Evolutionary conservation across 2,329 filamentous ascomycete genomes (phyloP).

Genomic region (Calcarisporium arbuscula): DNA sequence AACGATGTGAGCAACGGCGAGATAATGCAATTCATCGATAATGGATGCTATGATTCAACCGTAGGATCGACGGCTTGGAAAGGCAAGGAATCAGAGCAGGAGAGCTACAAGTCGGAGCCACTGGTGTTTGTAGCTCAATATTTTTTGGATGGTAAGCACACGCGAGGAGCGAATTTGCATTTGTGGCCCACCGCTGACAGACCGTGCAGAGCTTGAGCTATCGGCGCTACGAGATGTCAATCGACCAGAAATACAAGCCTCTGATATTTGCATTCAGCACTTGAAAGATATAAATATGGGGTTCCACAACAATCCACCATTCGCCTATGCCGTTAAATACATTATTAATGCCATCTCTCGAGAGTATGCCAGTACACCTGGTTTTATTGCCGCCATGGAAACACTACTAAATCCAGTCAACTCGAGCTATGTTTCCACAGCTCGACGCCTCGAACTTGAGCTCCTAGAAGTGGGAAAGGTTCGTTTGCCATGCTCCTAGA

Average conservation of each 20-base stretch:
- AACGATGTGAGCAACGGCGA: conserved; percentile 22
- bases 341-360: conserved; percentile 30
- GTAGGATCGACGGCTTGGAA: conserved; percentile 26
- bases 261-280: conserved; percentile 37
- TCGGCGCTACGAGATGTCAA: conserved; percentile 27
- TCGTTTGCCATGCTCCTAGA: conserved; percentile 11
- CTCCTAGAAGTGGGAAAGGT: conserved; percentile 46
- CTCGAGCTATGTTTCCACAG: conserved; percentile 30
- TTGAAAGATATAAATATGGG: conserved; percentile 23
- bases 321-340: conserved; percentile 27
- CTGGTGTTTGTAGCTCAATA: conserved; percentile 35
- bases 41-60: conserved; percentile 9
- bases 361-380: conserved; percentile 23
- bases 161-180: neutral
- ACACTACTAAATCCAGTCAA: conserved; percentile 28
- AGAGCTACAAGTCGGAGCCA: conserved; percentile 23
- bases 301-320: conserved; percentile 20
- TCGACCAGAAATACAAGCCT: conserved; percentile 28
- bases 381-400: conserved; percentile 26
- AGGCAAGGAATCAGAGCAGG: conserved; percentile 33
- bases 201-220: conserved; percentile 39
- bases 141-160: conserved; percentile 44
- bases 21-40: conserved; percentile 20
- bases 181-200: neutral
- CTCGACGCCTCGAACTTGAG: conserved; percentile 45